A percentile compares a stretch with the other conserved stretches of the same genome.
phyloP scores from a whole-genome alignment of 2,329 filamentous ascomycete species.

The Orbilia brochopaga region DNA sequence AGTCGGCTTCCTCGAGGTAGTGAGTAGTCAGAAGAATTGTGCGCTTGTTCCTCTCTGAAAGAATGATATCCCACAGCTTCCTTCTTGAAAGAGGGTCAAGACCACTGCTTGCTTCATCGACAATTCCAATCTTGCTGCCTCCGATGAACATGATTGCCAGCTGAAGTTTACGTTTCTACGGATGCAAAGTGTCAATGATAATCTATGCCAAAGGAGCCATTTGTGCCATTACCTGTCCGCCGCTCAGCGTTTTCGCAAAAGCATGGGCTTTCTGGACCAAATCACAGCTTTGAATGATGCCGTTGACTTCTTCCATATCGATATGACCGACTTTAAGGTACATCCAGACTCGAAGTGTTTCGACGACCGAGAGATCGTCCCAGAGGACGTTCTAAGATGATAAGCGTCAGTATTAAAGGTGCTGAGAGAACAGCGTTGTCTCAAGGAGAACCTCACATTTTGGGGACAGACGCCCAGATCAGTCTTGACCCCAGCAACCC shows the following conservation, averaged over 20 bases:
- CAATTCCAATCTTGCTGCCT: slow-evolving; percentile 82
- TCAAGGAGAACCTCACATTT: slow-evolving; percentile 49
- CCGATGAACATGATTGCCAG: slow-evolving; percentile 95
- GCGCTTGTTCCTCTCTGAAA: slow-evolving; percentile 79
- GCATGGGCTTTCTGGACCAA: slow-evolving; percentile 75
- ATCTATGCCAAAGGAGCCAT: not conserved
- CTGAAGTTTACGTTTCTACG: slow-evolving; percentile 79
- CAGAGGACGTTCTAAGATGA: slow-evolving; percentile 81
- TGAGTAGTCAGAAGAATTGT: slow-evolving; percentile 91
- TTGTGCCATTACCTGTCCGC: slow-evolving; percentile 67
- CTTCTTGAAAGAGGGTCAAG: slow-evolving; percentile 83
- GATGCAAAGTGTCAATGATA: not conserved
- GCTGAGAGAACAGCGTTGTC: not conserved
- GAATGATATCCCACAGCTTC: slow-evolving; percentile 92
- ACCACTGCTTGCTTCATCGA: slow-evolving; percentile 89
- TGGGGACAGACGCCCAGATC: slow-evolving; percentile 82
- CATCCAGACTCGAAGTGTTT: slow-evolving; percentile 86
- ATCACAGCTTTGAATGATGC: slow-evolving; percentile 74
- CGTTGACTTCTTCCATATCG: slow-evolving; percentile 67
- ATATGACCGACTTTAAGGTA: slow-evolving; percentile 70
- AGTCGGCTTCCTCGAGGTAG: slow-evolving; percentile 90
- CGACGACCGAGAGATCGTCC: slow-evolving; percentile 83
- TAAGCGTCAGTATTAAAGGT: not conserved
- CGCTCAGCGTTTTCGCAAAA: slow-evolving; percentile 77
- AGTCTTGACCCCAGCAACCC: slow-evolving; percentile 55